A percentile compares a stretch with the other conserved stretches of the same genome.
Conservation (phyloP, 805 yeast genomes). For the Starmerella vaccinii region DNA sequence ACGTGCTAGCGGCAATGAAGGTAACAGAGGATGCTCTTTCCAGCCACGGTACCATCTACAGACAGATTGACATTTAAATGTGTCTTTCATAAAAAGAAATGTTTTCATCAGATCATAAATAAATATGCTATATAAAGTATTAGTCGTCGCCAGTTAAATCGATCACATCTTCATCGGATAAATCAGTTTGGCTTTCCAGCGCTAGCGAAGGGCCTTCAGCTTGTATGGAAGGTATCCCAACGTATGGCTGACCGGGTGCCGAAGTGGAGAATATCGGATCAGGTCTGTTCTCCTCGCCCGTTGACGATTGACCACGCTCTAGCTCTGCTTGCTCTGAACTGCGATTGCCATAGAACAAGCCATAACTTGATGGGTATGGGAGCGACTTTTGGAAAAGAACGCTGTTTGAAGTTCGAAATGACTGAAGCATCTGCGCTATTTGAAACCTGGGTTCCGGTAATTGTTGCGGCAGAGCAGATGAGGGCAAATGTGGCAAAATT, state of each 20-base stretch:
- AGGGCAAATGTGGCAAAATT: background rate
- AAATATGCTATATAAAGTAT: background rate
- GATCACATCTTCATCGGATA: slow-evolving; percentile 10
- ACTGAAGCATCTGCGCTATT: slow-evolving; percentile 4
- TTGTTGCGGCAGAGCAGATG: background rate
- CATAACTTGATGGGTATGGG: background rate
- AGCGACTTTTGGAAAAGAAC: background rate
- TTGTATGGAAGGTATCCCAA: background rate
- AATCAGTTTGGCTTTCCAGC: background rate
- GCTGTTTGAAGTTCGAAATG: background rate
- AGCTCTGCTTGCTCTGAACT: background rate
- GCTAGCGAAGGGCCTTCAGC: background rate
- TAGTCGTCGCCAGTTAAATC: slow-evolving; percentile 14
- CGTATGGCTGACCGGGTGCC: too few species aligned
- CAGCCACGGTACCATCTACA: slow-evolving; percentile 3
- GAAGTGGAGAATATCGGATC: too few species aligned
- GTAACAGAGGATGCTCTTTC: slow-evolving; percentile 31
- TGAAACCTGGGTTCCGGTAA: background rate
- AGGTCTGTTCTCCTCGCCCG: background rate
- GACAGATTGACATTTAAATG: slow-evolving; percentile 5
- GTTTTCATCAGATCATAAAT: background rate
- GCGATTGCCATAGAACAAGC: background rate
- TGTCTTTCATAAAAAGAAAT: background rate
- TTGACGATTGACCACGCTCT: background rate
- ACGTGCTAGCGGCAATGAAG: slow-evolving; percentile 42